Percentiles rank a stretch among this genome's conserved stretches.
These are phyloP conservation scores for Eleusine coracana DNA, from an alignment of 176 grass and related monocot genomes.

Conservation along the genomic window DNA sequence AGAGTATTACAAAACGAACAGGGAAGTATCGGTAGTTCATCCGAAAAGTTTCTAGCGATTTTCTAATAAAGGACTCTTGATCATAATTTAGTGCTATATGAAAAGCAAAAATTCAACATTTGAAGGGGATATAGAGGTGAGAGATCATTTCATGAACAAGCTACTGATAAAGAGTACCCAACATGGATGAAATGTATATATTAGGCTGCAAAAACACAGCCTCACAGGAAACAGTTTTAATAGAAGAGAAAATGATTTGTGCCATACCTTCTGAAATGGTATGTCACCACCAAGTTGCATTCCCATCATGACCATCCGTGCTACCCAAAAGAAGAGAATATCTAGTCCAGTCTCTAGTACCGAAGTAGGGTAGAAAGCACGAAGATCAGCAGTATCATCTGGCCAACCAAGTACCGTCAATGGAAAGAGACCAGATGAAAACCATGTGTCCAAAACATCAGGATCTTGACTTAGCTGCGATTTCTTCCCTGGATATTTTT, in stretches of 20 bases:
- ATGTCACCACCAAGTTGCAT: conserved; percentile 85
- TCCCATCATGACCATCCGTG: conserved; percentile 94
- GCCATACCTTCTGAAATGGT: conserved; percentile 81
- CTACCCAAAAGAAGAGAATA: conserved; percentile 95
- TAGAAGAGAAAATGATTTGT: conserved; percentile 9
- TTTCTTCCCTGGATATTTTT: conserved; percentile 65
- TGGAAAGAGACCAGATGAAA: conserved; percentile 88
- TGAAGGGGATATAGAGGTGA: not conserved
- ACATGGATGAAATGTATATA: conserved; percentile 2
- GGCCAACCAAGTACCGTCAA: conserved; percentile 89
- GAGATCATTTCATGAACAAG: not conserved
- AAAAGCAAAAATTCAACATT: not conserved
- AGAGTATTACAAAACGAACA: conserved; percentile 10
- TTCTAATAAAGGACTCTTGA: conserved; percentile 10
- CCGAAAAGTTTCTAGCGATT: not conserved
- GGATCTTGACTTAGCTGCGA: conserved; percentile 75
- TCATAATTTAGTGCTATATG: conserved; percentile 6
- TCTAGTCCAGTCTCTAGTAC: conserved; percentile 90
- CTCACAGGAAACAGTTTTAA: not conserved
- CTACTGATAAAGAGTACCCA: conserved; percentile 4
- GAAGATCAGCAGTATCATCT: conserved; percentile 66
- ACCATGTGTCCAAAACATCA: conserved; percentile 97
- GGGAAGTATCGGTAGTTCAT: not conserved
- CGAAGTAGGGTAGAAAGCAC: conserved; percentile 82
- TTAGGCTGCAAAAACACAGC: not conserved